Evolutionary conservation across 805 yeast genomes (phyloP).

Genomic region (Cyberlindnera americana): DNA sequence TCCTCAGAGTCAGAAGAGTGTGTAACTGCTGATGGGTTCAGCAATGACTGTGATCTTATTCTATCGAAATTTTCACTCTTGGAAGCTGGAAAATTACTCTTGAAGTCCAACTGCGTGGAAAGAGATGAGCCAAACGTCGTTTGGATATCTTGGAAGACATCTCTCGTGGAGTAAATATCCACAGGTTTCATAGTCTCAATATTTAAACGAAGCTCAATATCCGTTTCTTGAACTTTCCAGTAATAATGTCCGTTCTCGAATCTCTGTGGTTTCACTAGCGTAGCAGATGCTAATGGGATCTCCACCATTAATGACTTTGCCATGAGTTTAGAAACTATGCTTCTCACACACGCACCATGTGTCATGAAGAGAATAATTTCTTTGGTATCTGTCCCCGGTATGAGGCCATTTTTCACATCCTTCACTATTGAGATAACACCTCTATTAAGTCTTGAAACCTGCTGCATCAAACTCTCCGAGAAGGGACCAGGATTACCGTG

Average conservation of each 20-base stretch:
- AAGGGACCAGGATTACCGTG: constrained; percentile 43
- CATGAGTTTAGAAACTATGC: constrained; percentile 35
- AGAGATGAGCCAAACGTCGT: constrained; percentile 19
- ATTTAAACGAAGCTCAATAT: constrained; percentile 20
- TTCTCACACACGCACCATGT: constrained; percentile 43
- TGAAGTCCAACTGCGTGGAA: constrained; percentile 21
- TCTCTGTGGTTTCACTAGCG: constrained; percentile 22
- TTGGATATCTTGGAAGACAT: constrained; percentile 26
- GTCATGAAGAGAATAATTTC: constrained; percentile 35
- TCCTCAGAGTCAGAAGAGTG: constrained; percentile 13
- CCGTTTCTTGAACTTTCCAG: constrained; percentile 27
- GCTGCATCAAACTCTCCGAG: constrained; percentile 37
- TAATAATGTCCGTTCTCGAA: constrained; percentile 6
- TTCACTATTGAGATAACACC: constrained; percentile 34
- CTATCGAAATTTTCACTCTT: constrained; percentile 15
- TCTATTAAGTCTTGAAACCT: constrained; percentile 33
- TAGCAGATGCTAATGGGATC: constrained; percentile 35
- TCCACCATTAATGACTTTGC: constrained; percentile 38
- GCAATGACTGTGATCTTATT: constrained; percentile 24
- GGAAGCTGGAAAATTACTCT: constrained; percentile 15
- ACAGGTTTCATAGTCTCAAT: constrained; percentile 11
- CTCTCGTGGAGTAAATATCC: constrained; percentile 19
- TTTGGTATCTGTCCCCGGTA: constrained; percentile 28
- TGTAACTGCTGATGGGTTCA: constrained; percentile 13
- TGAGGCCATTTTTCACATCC: constrained; percentile 14